Base-by-base conservation (phyloP, 2,329 filamentous ascomycete genomes). In the Penicillium sp. region DNA sequence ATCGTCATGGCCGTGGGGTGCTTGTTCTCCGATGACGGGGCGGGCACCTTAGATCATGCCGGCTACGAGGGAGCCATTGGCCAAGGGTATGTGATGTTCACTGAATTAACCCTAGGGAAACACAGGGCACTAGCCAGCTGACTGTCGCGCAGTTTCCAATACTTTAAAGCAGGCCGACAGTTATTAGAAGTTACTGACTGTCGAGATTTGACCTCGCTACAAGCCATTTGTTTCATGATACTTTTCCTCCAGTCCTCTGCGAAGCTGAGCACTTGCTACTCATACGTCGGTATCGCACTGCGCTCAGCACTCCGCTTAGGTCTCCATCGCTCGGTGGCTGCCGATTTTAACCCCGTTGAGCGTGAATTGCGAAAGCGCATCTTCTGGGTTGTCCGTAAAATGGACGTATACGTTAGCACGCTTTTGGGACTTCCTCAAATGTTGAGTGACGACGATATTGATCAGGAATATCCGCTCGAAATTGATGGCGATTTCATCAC, bases 191-290 rank as follows among this genome's bases (percentile, higher is more conserved):
- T 82, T 34, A 82, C 80, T 1, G 79, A 82, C 57, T 92, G 89
- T 62, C 85, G 89, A 43, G 89, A 92, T 67, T 77, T 93, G 39
- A 83, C 81, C 18, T 89, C 89, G 1, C 76, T 93, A 8, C 90
- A 94, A 70, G 85, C 88, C 2, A 80, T 94, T 6, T 76, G 92
- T 18, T 92, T 91, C 69, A 89, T 92, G 82, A 88, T 92, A 45
- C 77, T 93, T 2, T 94, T 92, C 67, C 79, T 93, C 1, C 90
- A 94, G 67, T 86, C 88, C 2, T 90, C 90, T 2, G 89, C 89
- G 9, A 90, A 91, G 67, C 76, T 93, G 26, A 90, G 87, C 67
- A 88, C 86, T 9, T 93, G 90, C 68, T 93, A 93, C 71, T 85
- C 89, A 0, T 92, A 91, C 63, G 82, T 93, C 44, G 90, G 90